Evolutionary conservation across 1,284 basidiomycete genomes (phyloP).

Genomic region (Heliocybe sulcata): DNA sequence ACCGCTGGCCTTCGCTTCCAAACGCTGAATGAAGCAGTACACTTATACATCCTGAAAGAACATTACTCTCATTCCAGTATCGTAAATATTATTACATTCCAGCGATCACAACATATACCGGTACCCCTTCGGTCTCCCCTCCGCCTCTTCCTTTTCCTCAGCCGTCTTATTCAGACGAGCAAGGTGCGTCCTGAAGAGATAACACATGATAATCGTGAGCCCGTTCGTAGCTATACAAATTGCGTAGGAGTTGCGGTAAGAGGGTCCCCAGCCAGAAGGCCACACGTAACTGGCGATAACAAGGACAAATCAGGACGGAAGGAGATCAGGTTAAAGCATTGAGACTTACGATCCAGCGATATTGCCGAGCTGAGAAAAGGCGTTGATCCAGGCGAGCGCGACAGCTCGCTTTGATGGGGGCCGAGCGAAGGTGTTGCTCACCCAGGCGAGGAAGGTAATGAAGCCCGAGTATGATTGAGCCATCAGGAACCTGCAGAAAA

Average conservation of each 20-base stretch:
- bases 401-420: slow-evolving; percentile 74
- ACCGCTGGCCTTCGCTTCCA: neutral
- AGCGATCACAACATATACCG: neutral
- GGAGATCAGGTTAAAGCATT: neutral
- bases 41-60: no score
- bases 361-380: slow-evolving; percentile 70
- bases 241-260: slow-evolving; percentile 26
- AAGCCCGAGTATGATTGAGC: slow-evolving; percentile 69
- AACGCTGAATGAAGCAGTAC: no score
- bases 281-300: slow-evolving; percentile 31
- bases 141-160: slow-evolving; percentile 22
- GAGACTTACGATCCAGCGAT: slow-evolving; percentile 63
- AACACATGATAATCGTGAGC: slow-evolving; percentile 39
- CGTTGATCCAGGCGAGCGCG: slow-evolving; percentile 67
- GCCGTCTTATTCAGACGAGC: slow-evolving; percentile 26
- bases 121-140: slow-evolving; percentile 16
- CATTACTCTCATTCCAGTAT: neutral
- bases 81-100: neutral
- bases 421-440: slow-evolving; percentile 58
- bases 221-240: slow-evolving; percentile 41
- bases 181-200: slow-evolving; percentile 35
- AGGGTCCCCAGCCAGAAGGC: slow-evolving; percentile 30
- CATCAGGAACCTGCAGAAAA: slow-evolving; percentile 58
- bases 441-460: slow-evolving; percentile 67
- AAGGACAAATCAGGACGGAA: neutral